Conservation (phyloP, 2,329 filamentous ascomycete genomes). For the Curvularia eragrostidis region DNA sequence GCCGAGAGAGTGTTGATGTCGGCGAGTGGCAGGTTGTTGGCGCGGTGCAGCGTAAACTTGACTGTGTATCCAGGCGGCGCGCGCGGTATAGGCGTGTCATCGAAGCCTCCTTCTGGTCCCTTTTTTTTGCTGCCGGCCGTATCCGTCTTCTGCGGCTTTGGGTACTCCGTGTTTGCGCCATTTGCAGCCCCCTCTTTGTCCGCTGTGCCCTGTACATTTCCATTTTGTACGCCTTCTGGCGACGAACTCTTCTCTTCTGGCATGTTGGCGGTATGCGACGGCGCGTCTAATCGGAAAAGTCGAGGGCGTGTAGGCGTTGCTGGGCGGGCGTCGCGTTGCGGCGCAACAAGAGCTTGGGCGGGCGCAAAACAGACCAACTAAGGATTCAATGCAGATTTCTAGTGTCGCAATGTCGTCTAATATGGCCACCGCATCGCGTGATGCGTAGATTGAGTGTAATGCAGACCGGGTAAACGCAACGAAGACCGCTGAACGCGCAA, state of each 20-base stretch:
- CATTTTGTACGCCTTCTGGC: conserved; percentile 17
- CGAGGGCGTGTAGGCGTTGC: conserved; percentile 1
- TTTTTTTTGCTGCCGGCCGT: conserved; percentile 41
- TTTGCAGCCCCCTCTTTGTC: conserved; percentile 22
- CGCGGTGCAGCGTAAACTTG: conserved; percentile 82
- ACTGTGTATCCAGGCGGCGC: conserved; percentile 82
- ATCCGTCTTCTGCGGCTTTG: conserved; percentile 35
- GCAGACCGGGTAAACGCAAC: conserved; percentile 7
- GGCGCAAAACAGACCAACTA: conserved; percentile 4
- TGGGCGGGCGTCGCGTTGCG: conserved; percentile 9
- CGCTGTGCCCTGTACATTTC: conserved; percentile 18
- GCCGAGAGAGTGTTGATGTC: conserved; percentile 80
- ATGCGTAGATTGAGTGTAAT: not conserved
- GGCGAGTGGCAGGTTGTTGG: conserved; percentile 79
- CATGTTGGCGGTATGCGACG: conserved; percentile 21
- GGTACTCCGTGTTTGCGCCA: conserved; percentile 21
- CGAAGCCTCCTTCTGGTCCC: conserved; percentile 76
- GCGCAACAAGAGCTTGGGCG: conserved; percentile 9
- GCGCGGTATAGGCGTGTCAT: conserved; percentile 76
- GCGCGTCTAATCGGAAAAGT: conserved; percentile 1
- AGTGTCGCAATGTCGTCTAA: conserved; percentile 2
- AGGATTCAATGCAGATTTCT: not conserved
- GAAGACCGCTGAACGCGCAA: conserved; percentile 11
- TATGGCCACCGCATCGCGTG: conserved; percentile 5
- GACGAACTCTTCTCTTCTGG: conserved; percentile 18